These are phyloP conservation scores for Coriolopsis trogii DNA, from an alignment of 1,284 basidiomycete genomes.

Conservation along the genomic window DNA sequence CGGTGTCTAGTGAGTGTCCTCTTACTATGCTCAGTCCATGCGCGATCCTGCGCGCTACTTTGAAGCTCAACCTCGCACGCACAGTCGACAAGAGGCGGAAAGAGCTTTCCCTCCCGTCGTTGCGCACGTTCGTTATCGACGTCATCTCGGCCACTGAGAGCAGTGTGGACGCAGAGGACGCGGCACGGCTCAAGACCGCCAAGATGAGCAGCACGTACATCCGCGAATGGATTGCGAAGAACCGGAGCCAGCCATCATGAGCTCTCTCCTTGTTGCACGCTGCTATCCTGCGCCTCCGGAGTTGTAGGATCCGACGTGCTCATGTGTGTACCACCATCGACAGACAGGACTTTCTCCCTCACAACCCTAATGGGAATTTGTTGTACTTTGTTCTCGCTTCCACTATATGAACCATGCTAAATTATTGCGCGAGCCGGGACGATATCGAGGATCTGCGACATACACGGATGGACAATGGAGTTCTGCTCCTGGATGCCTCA, in stretches of 20 bases:
- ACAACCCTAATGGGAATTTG: too few species aligned
- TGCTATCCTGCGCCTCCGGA: too few species aligned
- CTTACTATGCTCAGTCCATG: not conserved
- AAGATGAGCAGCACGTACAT: conserved; percentile 95
- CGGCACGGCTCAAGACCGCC: conserved; percentile 66
- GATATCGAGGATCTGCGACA: too few species aligned
- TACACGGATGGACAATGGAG: too few species aligned
- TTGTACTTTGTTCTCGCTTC: too few species aligned
- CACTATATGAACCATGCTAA: too few species aligned
- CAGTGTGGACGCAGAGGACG: conserved; percentile 63
- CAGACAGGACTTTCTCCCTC: too few species aligned
- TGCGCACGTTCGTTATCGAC: conserved; percentile 81
- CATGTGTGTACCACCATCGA: too few species aligned
- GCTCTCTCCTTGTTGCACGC: not conserved
- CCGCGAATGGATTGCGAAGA: conserved; percentile 76
- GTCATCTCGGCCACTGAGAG: conserved; percentile 74
- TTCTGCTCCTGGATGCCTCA: too few species aligned
- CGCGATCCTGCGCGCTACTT: not conserved
- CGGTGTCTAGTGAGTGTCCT: conserved; percentile 60
- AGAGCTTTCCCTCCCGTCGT: conserved; percentile 55
- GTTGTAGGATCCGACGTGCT: too few species aligned
- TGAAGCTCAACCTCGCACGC: not conserved
- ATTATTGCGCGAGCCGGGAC: too few species aligned
- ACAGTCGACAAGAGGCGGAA: conserved; percentile 66
- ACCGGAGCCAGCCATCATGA: conserved; percentile 13